Evolutionary conservation across 495 filamentous ascomycete genomes (phyloP), one percentile per base, ranked within the genome.

Genomic region (Mytilinidion resinicola): DNA sequence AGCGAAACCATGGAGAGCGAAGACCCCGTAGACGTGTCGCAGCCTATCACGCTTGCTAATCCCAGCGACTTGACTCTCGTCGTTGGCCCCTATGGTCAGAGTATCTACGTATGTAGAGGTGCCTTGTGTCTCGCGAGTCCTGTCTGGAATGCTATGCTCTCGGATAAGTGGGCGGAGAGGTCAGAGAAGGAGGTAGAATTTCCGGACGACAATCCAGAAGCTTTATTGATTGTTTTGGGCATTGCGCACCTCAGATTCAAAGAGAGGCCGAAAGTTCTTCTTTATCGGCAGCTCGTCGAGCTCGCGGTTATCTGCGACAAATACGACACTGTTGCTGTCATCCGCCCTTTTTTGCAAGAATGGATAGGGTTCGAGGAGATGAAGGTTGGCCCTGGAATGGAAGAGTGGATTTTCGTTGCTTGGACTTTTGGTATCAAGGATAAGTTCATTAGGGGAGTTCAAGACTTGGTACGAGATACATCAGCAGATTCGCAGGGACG

Each of bases 381-480:
- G 51, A 36, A 38, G 15, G 34, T 53, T 37, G 33, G 14, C 1
- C 51, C 51, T n/a, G 51, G 51, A 11, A 15, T 8, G 15, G 51
- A 53, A 33, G 30, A 41, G 15, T 53, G 51, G 51, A 53, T 53
- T 37, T 53, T 53, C 15, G 15, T 53, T 9, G 51, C 51, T 9
- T 53, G 51, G 51, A 21, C 37, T 1, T 53, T 53, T 38, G 51
- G 51, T 1, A 36, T 15, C 37, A 11, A 38, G 25, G 51, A 53
- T 20, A 33, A 9, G 3, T 53, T 53, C 37, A 15, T 9, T 3
- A 12, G 4, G 1, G 34, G 34, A 14, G 51, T 41, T 9, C 21
- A 53, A 15, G n/a, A 36, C 15, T 37, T 53, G 51, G 37, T 53
- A 15, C 21, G 46, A 30, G 7, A 49, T 9, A 25, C 33, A 0